A percentile compares a stretch with the other conserved stretches of the same genome.
Conservation (phyloP, 2,329 filamentous ascomycete species). For the Venturia oleaginea region DNA sequence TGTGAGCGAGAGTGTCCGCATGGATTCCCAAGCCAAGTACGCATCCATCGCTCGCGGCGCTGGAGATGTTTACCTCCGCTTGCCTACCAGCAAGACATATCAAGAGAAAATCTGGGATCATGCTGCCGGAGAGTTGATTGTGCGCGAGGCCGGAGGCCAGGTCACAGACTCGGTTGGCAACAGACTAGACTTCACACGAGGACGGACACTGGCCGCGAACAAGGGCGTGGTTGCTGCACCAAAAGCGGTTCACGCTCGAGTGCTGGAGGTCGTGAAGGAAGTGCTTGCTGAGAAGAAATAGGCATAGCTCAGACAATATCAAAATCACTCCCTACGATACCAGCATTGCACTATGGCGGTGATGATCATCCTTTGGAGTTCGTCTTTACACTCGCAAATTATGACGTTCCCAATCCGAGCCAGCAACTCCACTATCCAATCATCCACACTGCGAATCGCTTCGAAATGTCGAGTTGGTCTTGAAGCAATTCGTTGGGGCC, state of each 20-base stretch:
- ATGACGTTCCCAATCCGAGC: neutral
- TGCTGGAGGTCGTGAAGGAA: constrained; percentile 73
- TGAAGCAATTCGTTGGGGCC: neutral
- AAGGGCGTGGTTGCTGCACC: constrained; percentile 91
- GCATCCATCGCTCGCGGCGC: constrained; percentile 88
- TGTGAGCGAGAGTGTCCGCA: constrained; percentile 77
- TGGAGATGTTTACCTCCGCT: constrained; percentile 85
- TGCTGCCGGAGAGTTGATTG: constrained; percentile 87
- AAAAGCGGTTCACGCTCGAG: constrained; percentile 61
- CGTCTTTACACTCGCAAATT: neutral
- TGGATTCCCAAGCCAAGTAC: constrained; percentile 99
- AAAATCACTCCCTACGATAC: neutral
- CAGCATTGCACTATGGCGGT: neutral
- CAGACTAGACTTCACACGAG: constrained; percentile 74
- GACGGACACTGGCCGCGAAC: constrained; percentile 78
- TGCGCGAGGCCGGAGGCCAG: constrained; percentile 83
- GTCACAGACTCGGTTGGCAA: constrained; percentile 86
- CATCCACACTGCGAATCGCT: no score
- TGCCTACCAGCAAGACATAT: constrained; percentile 79
- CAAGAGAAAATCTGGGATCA: constrained; percentile 99
- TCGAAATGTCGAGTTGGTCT: neutral
- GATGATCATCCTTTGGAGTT: neutral
- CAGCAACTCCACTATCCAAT: neutral
- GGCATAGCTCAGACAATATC: constrained; percentile 14
- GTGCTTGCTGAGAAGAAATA: constrained; percentile 49